Conservation (phyloP, 2,329 filamentous ascomycete genomes). For the Alternaria angustiovoidea region DNA sequence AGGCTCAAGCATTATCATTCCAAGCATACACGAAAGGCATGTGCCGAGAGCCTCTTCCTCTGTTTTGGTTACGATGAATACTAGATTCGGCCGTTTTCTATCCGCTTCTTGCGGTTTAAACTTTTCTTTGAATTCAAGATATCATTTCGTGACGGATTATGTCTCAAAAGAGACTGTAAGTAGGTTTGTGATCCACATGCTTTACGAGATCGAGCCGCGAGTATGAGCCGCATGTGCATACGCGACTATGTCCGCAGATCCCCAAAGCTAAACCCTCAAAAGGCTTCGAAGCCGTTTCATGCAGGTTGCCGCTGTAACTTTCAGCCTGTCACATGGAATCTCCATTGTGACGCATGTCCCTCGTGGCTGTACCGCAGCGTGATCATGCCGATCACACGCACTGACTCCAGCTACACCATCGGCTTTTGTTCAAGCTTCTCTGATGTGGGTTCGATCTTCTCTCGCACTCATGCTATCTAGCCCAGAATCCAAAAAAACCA, state of each 20-base stretch:
- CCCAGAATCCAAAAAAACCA: background rate
- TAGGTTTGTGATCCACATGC: background rate
- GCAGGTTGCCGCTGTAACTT: background rate
- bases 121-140: background rate
- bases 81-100: background rate
- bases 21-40: background rate
- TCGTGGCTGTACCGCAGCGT: background rate
- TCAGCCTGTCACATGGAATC: background rate
- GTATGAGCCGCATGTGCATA: background rate
- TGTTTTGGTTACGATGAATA: background rate
- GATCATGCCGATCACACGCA: background rate
- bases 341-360: background rate
- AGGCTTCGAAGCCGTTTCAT: background rate
- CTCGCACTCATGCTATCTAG: background rate
- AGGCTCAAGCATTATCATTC: background rate
- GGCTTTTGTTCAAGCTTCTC: background rate
- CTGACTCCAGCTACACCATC: background rate
- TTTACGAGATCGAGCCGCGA: background rate
- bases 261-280: background rate
- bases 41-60: background rate
- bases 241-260: background rate
- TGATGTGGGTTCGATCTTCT: background rate
- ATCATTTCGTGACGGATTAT: background rate
- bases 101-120: background rate
- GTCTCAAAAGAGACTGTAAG: background rate